phyloP scores from a whole-genome alignment of 331 rosid species.

The Prunus yedoensis region DNA sequence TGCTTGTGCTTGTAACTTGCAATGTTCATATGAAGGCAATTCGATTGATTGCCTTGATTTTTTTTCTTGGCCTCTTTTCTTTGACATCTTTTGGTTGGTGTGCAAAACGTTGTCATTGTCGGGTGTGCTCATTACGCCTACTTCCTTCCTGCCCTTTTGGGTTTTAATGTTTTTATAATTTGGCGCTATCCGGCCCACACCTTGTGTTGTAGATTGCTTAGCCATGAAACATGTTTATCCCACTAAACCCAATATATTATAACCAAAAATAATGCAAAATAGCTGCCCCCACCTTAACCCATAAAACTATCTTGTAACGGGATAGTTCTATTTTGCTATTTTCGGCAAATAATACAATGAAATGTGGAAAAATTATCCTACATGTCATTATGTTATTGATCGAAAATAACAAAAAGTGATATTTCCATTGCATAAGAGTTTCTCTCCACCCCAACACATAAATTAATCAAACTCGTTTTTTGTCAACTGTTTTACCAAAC shows the following conservation, averaged over 20 bases:
- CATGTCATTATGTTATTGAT: accelerated
- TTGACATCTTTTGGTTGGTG: not conserved
- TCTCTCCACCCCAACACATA: not conserved
- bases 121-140: not conserved
- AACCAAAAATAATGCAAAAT: not conserved
- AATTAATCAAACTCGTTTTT: not conserved
- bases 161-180: not conserved
- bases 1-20: not conserved
- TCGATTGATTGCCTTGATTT: not conserved
- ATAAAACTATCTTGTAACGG: no score
- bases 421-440: accelerated
- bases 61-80: not conserved
- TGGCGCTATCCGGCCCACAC: not conserved
- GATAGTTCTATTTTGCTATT: accelerated
- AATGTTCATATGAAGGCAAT: no score
- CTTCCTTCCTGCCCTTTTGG: not conserved
- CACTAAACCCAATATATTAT: not conserved
- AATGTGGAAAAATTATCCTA: accelerated
- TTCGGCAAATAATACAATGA: accelerated
- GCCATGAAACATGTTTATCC: not conserved
- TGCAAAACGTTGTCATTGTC: not conserved
- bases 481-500: not conserved
- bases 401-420: accelerated
- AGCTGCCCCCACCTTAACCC: not conserved
- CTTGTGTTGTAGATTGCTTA: not conserved